Evolutionary conservation across 345 rosid species (phyloP), one percentile per base, ranked within the genome.

Genomic region (Camelina hispida): DNA sequence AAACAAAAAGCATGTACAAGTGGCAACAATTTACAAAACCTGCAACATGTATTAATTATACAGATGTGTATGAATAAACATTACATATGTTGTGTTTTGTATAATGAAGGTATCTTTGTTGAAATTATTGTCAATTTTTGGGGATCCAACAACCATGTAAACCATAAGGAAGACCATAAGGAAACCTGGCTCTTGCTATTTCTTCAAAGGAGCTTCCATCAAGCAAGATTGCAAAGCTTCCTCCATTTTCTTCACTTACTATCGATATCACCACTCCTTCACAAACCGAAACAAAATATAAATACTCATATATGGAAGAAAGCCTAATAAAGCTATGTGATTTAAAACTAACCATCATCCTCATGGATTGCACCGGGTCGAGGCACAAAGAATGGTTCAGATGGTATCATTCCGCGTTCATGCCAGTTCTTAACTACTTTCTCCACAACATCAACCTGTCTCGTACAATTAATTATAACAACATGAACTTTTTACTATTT

Each of bases 71-170:
- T 54, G 12, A 30, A 61, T 12, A n/a, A 11, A 61, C 43, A 22
- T 69, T 2, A 59, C 70, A 46, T n/a, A 69, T 63, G 3, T 34
- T 62, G 51, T 61, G 57, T 76, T 68, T 44, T 52, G 62, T 47
- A 52, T 60, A 75, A 69, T 6, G 63, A 61, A 75, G 42, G 50
- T 12, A n/a, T 66, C 14, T 59, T 67, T 61, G 40, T 43, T 68
- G 51, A 53, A 58, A 53, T 22, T 23, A 62, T 68, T 30, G 14
- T 66, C 43, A 78, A 14, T 52, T 15, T 32, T 84, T 90, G 1
- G 97, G 97, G 16, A 94, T 87, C 98, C 97, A 94, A 75, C 97
- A 90, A 60, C 98, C 98, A 82, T 94, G 98, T 23, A 94, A 78
- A 4, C 98, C 98, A 59, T 91, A 94, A 10, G 98, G 98, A 56